These are phyloP conservation scores for Rhizophora mangle DNA, from an alignment of 345 rosid species.

Conservation along the genomic window DNA sequence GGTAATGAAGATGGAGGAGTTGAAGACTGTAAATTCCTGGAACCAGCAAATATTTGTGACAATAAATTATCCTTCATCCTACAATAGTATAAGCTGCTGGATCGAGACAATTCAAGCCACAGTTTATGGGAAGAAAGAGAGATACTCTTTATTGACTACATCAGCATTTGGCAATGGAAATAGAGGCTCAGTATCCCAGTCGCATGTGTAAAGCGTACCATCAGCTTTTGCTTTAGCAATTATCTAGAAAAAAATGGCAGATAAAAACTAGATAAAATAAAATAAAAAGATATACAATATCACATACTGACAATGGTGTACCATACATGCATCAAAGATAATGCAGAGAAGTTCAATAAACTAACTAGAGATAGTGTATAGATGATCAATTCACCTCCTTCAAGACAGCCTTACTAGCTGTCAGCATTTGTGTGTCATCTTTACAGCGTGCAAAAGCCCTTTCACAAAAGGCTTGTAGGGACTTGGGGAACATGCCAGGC, in stretches of 20 bases:
- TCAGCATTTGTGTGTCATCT: conserved; percentile 57
- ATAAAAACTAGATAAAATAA: conserved; percentile 4
- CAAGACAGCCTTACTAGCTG: conserved; percentile 68
- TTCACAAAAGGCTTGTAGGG: conserved; percentile 80
- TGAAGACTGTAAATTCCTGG: conserved; percentile 39
- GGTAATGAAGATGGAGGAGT: conserved; percentile 33
- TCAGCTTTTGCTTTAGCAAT: conserved; percentile 67
- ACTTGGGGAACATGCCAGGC: conserved; percentile 73
- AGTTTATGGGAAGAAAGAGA: background rate
- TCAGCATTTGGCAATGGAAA: conserved; percentile 49
- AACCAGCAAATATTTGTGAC: background rate
- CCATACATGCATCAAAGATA: background rate
- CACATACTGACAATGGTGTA: background rate
- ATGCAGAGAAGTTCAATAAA: background rate
- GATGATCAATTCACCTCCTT: conserved; percentile 52
- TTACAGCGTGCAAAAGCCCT: conserved; percentile 82
- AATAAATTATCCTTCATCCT: no score
- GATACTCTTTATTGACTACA: conserved; percentile 50
- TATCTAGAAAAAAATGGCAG: conserved; percentile 39
- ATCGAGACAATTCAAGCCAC: no score
- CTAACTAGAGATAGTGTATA: background rate
- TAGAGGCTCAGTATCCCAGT: conserved; percentile 88
- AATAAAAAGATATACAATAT: background rate
- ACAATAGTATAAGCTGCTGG: no score
- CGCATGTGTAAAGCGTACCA: conserved; percentile 60